Evolutionary conservation across 2,329 filamentous ascomycete species (phyloP).

Genomic region (Trichoderma semiorbis): DNA sequence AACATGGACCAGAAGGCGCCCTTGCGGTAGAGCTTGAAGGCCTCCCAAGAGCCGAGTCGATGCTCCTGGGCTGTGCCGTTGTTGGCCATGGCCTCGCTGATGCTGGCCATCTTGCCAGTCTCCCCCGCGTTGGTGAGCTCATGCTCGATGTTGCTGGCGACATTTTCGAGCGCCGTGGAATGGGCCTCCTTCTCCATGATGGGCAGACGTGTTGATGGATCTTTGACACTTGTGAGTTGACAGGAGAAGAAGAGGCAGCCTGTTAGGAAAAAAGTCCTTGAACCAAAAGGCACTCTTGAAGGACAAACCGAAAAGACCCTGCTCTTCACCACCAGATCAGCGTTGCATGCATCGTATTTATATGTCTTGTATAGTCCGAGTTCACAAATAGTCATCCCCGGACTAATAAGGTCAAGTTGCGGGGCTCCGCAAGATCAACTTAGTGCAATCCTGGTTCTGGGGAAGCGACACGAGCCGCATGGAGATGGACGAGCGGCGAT

Average conservation of each 20-base stretch:
- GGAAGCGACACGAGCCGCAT: constrained; percentile 9
- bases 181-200: constrained; percentile 11
- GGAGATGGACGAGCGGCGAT: not conserved
- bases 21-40: constrained; percentile 32
- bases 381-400: not conserved
- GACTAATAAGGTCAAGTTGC: constrained; percentile 11
- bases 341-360: constrained; percentile 12
- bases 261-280: not conserved
- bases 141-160: constrained; percentile 13
- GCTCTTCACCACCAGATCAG: not conserved
- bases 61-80: constrained; percentile 10
- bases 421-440: constrained; percentile 12
- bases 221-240: not conserved
- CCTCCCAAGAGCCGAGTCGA: constrained; percentile 19
- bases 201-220: not conserved
- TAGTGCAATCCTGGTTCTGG: not conserved
- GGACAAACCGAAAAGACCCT: not conserved
- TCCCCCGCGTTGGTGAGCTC: constrained; percentile 11
- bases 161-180: constrained; percentile 10
- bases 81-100: constrained; percentile 13
- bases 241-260: not conserved
- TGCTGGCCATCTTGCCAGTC: constrained; percentile 13
- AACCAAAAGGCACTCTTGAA: not conserved
- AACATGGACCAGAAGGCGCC: constrained; percentile 37
- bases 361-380: not conserved